Evolutionary conservation across 768 basidiomycete species (phyloP).

Genomic region (Stropharia rugosoannulata): DNA sequence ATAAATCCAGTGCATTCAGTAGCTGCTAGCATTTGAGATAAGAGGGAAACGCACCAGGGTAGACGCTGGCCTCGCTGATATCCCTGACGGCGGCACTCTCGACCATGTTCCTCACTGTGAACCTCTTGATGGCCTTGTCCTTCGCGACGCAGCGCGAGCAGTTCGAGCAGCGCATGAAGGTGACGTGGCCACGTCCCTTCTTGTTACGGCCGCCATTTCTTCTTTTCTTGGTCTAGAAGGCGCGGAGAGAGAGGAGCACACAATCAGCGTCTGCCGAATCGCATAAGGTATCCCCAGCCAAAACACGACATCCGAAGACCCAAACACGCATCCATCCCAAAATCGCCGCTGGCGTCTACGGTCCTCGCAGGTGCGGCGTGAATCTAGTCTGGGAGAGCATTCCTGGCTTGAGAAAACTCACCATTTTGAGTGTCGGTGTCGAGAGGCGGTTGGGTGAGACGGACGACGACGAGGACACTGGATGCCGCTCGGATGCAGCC

Average conservation of each 20-base stretch:
- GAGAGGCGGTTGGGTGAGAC: constrained; percentile 31
- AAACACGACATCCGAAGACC: constrained; percentile 33
- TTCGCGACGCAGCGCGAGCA: constrained; percentile 97
- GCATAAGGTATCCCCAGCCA: background rate
- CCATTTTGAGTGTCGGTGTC: constrained; percentile 40
- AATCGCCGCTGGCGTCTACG: constrained; percentile 18
- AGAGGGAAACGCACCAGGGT: constrained; percentile 62
- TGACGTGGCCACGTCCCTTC: constrained; percentile 96
- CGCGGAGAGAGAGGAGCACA: constrained; percentile 6
- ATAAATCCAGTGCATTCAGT: constrained; percentile 4
- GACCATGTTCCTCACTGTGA: constrained; percentile 99
- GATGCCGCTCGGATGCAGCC: constrained; percentile 26
- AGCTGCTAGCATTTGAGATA: background rate
- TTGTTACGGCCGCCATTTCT: constrained; percentile 99
- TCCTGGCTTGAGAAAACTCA: constrained; percentile 27
- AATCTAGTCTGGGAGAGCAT: background rate
- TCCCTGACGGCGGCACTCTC: constrained; percentile 98
- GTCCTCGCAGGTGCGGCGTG: constrained; percentile 19
- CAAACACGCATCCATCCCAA: constrained; percentile 35
- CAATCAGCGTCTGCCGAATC: constrained; percentile 16
- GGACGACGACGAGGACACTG: constrained; percentile 29
- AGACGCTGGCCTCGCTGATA: constrained; percentile 94
- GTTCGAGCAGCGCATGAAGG: constrained; percentile 96
- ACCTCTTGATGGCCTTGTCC: constrained; percentile 99
- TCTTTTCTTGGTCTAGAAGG: constrained; percentile 92